Percentiles rank a stretch among this genome's conserved stretches.
phyloP scores from a whole-genome alignment of 805 yeast species.

The Monosporozyma servazzii region DNA sequence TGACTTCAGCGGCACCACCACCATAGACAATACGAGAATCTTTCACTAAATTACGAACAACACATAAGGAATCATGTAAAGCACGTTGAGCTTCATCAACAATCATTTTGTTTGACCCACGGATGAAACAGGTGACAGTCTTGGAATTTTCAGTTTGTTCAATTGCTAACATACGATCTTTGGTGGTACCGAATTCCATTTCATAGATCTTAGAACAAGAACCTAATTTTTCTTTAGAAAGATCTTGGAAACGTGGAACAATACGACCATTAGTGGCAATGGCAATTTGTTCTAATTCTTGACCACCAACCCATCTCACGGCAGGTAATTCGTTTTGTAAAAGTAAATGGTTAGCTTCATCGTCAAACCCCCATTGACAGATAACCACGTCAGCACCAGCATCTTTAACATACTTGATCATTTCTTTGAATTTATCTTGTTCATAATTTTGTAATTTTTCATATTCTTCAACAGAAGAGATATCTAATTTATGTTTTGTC shows the following conservation, averaged over 20 bases:
- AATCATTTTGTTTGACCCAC: constrained; percentile 97
- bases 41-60: constrained; percentile 86
- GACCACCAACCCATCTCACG: constrained; percentile 98
- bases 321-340: constrained; percentile 87
- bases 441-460: constrained; percentile 85
- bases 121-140: constrained; percentile 84
- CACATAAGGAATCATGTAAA: constrained; percentile 92
- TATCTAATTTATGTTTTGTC: constrained; percentile 94
- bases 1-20: constrained; percentile 96
- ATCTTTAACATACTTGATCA: constrained; percentile 78
- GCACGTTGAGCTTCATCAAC: constrained; percentile 96
- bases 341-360: constrained; percentile 91
- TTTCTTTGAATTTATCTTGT: constrained; percentile 78
- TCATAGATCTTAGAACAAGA: constrained; percentile 78
- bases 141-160: constrained; percentile 81
- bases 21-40: constrained; percentile 97
- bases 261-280: constrained; percentile 96
- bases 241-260: constrained; percentile 94
- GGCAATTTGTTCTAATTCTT: constrained; percentile 89
- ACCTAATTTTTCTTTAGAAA: constrained; percentile 75
- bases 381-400: constrained; percentile 94
- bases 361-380: constrained; percentile 99
- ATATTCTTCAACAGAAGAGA: constrained; percentile 89
- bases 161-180: constrained; percentile 90
- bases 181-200: constrained; percentile 90